Percentiles rank a stretch among this genome's conserved stretches.
Evolutionary conservation across 2,329 filamentous ascomycete genomes (phyloP).

Genomic region (Aspergillus unguis): DNA sequence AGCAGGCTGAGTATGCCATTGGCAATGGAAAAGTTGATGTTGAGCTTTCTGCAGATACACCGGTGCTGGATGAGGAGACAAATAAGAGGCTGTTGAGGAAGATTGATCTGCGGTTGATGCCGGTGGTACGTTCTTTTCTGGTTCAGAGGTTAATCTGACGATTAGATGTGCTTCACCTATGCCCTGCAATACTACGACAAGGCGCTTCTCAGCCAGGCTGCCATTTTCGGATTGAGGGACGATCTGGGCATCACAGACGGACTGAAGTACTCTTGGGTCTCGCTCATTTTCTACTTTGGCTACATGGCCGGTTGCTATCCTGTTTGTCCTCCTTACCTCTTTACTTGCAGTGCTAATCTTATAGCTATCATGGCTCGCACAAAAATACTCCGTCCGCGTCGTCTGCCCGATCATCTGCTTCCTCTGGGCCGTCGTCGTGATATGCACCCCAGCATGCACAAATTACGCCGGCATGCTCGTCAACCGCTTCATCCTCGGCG

Average conservation of each 20-base stretch:
- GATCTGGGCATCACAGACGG: slow-evolving; percentile 11
- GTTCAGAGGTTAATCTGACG: background rate
- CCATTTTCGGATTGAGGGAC: slow-evolving; percentile 11
- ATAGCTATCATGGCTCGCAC: slow-evolving; percentile 8
- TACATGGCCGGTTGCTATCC: slow-evolving; percentile 12
- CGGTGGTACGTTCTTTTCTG: slow-evolving; percentile 5
- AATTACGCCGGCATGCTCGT: slow-evolving; percentile 11
- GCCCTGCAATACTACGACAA: slow-evolving; percentile 16
- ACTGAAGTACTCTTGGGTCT: slow-evolving; percentile 13
- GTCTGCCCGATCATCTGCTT: slow-evolving; percentile 13
- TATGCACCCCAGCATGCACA: slow-evolving; percentile 12
- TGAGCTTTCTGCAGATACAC: background rate
- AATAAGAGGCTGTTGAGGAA: slow-evolving; percentile 9
- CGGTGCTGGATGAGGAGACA: slow-evolving; percentile 5
- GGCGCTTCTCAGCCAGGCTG: slow-evolving; percentile 13
- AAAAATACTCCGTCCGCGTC: slow-evolving; percentile 7
- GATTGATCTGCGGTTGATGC: slow-evolving; percentile 11
- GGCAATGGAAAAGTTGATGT: background rate
- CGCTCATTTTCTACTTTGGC: slow-evolving; percentile 15
- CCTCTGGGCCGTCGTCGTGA: slow-evolving; percentile 9
- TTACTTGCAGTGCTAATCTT: background rate
- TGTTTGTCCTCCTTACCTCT: background rate
- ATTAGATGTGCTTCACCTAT: slow-evolving; percentile 15
- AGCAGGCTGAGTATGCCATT: too few relatives aligned
- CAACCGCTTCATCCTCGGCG: slow-evolving; percentile 13